These are phyloP conservation scores for Trypethelium eluteriae DNA, from an alignment of 495 filamentous ascomycete genomes.

Conservation along the genomic window DNA sequence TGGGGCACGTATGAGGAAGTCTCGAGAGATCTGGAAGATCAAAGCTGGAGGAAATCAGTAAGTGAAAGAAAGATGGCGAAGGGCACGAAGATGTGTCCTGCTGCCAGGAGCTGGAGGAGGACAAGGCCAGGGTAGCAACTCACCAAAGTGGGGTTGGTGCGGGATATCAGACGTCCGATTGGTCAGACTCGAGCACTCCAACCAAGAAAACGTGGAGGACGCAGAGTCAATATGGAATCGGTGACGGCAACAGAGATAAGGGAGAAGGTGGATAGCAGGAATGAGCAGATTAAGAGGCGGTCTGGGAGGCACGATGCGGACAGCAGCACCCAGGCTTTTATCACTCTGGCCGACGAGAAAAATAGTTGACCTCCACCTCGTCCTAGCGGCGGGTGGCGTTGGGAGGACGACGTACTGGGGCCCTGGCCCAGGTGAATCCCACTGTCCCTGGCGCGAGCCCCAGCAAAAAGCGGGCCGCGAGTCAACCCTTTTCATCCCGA, in stretches of 20 bases:
- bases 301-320: neutral
- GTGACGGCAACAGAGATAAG: neutral
- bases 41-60: slow-evolving; percentile 7
- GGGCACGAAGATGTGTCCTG: slow-evolving; percentile 1
- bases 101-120: neutral
- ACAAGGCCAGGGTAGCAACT: slow-evolving; percentile 9
- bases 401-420: slow-evolving; percentile 10
- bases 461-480: slow-evolving; percentile 2
- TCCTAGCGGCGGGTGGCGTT: neutral
- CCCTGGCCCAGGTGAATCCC: slow-evolving; percentile 7
- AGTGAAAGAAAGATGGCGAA: slow-evolving; percentile 1
- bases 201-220: neutral
- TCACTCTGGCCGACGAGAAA: neutral
- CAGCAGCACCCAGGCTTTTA: neutral
- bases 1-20: neutral
- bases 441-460: neutral
- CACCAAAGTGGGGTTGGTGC: slow-evolving; percentile 5
- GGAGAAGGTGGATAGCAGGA: neutral
- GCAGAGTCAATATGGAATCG: neutral
- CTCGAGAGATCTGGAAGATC: slow-evolving; percentile 10
- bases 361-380: neutral
- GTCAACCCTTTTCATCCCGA: neutral
- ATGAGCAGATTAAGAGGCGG: neutral
- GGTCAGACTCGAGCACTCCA: neutral
- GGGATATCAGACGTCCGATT: neutral